Percentiles rank a stretch among this genome's conserved stretches.
Evolutionary conservation across 768 basidiomycete species (phyloP).

Genomic region (Gymnopilus dilepis): DNA sequence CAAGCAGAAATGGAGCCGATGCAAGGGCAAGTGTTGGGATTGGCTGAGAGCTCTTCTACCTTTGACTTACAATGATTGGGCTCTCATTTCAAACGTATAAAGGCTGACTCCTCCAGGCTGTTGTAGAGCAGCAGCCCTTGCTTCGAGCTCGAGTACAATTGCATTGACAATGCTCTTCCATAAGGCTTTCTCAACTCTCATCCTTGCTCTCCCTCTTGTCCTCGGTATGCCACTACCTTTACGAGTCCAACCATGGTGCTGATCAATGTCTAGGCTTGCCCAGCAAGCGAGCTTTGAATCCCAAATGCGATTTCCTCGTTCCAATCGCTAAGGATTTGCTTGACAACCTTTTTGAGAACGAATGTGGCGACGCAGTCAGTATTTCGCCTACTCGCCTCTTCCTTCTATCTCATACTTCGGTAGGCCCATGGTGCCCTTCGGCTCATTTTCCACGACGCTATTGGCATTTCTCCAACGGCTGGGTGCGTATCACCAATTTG

Average conservation of each 20-base stretch:
- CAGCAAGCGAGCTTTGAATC: constrained; percentile 1
- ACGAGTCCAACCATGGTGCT: neutral
- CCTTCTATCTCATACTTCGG: neutral
- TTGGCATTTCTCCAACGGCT: neutral
- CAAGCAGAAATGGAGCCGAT: neutral
- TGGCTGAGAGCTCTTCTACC: neutral
- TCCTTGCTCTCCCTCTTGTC: neutral
- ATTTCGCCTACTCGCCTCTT: neutral
- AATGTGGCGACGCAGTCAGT: constrained; percentile 8
- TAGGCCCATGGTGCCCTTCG: constrained; percentile 8
- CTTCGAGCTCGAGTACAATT: neutral
- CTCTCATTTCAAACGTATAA: neutral
- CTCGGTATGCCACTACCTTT: neutral
- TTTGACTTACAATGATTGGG: neutral
- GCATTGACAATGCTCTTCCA: constrained; percentile 7
- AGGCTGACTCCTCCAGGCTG: neutral
- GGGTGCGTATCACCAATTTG: neutral
- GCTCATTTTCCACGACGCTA: constrained; percentile 9
- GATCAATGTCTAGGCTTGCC: neutral
- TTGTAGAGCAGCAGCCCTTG: neutral
- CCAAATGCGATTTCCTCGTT: neutral
- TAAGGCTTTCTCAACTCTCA: neutral
- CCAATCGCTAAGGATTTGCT: constrained; percentile 6
- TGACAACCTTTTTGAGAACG: constrained; percentile 10
- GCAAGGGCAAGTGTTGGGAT: neutral